These are phyloP conservation scores for Lavandula angustifolia DNA, from an alignment of 257 asterid species.

Conservation along the genomic window DNA sequence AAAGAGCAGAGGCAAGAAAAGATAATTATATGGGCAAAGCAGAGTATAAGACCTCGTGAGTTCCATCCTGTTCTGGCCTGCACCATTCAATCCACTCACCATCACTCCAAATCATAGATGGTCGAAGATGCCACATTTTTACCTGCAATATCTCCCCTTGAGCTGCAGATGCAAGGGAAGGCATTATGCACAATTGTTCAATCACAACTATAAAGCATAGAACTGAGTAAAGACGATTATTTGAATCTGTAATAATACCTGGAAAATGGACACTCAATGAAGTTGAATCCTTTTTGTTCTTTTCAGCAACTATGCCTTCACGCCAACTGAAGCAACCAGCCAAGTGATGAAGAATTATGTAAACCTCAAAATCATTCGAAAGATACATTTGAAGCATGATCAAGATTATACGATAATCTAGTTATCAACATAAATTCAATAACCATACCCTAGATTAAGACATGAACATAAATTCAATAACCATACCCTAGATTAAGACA, in stretches of 20 bases:
- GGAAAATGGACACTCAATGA: slow-evolving; percentile 66
- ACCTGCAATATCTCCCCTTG: slow-evolving; percentile 60
- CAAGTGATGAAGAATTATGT: slow-evolving; percentile 24
- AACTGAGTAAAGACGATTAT: slow-evolving; percentile 12
- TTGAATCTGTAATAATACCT: slow-evolving; percentile 48
- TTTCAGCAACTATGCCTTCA: slow-evolving; percentile 83
- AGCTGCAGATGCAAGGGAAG: slow-evolving; percentile 44
- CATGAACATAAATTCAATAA: slow-evolving; percentile 3
- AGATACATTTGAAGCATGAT: slow-evolving; percentile 15
- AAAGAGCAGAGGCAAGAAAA: slow-evolving; percentile 3
- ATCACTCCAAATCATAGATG: slow-evolving; percentile 77
- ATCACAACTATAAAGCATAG: slow-evolving; percentile 25
- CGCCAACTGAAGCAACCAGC: slow-evolving; percentile 71
- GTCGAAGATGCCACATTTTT: slow-evolving; percentile 81
- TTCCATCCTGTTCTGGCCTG: slow-evolving; percentile 46
- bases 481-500: background rate
- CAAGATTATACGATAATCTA: background rate
- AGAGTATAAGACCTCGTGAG: slow-evolving; percentile 55
- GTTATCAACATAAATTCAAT: slow-evolving; percentile 3
- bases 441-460: background rate
- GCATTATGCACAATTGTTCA: slow-evolving; percentile 7
- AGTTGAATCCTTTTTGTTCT: slow-evolving; percentile 65
- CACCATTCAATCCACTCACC: slow-evolving; percentile 84
- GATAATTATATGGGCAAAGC: slow-evolving; percentile 7
- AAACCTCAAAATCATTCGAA: slow-evolving; percentile 9